Evolutionary conservation across 192 early-diverging fungal genomes (phyloP).

Genomic region (Linnemannia schmuckeri): DNA sequence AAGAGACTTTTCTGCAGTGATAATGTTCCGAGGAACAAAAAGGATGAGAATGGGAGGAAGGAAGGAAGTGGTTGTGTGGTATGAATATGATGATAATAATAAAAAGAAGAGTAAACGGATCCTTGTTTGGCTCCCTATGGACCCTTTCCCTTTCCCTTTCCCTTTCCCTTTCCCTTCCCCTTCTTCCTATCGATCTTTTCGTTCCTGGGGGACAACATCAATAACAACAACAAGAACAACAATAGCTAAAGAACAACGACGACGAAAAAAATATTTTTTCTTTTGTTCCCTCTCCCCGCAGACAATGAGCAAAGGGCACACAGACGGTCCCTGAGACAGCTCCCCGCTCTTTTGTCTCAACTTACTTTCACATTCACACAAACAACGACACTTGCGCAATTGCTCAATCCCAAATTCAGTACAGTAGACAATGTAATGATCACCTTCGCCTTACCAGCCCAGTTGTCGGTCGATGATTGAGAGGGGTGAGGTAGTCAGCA

Average conservation of each 20-base stretch:
- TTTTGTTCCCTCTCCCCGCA: neutral
- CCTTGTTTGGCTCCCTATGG: no score
- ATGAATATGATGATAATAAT: neutral
- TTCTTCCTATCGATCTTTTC: neutral
- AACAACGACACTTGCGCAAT: neutral
- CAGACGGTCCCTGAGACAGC: neutral
- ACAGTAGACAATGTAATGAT: no score
- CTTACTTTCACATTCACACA: neutral
- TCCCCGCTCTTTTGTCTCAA: neutral
- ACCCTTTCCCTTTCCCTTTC: neutral
- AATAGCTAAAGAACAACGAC: no score
- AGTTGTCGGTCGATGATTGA: neutral
- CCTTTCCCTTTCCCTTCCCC: no score
- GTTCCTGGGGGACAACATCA: neutral
- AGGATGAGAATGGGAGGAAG: neutral
- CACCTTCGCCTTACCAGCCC: neutral
- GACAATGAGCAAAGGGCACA: neutral
- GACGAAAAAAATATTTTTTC: no score
- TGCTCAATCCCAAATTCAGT: no score
- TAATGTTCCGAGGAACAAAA: neutral
- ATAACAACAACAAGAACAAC: neutral
- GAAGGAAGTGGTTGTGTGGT: constrained; percentile 1
- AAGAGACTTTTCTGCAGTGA: neutral
- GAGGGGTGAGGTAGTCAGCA: no score
- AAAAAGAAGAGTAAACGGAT: no score